A percentile compares a stretch with the other conserved stretches of the same genome.
Evolutionary conservation across 2,329 filamentous ascomycete species (phyloP).

Genomic region (Tolypocladium sp.): DNA sequence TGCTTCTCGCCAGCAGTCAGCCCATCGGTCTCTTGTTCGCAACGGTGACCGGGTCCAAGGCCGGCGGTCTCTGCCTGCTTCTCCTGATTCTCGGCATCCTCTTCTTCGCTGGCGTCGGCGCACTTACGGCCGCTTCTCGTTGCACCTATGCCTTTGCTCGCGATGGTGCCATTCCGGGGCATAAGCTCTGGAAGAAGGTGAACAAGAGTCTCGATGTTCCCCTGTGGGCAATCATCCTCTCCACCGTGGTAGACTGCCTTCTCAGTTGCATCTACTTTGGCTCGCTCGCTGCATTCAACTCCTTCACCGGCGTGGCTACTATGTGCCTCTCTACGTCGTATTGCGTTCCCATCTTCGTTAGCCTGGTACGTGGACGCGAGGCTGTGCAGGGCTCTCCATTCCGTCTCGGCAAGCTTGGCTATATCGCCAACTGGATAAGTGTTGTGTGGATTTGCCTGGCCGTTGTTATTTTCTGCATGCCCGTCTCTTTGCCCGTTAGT

Average conservation of each 20-base stretch:
- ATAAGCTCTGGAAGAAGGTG: constrained; percentile 56
- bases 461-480: constrained; percentile 70
- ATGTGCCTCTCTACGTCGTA: constrained; percentile 72
- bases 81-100: constrained; percentile 70
- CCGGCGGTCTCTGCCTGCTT: constrained; percentile 65
- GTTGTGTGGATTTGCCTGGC: constrained; percentile 62
- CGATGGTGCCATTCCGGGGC: constrained; percentile 65
- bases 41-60: constrained; percentile 61
- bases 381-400: constrained; percentile 58
- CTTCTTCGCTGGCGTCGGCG: constrained; percentile 67
- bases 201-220: constrained; percentile 60
- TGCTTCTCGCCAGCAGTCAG: constrained; percentile 61
- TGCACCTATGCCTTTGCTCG: constrained; percentile 71
- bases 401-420: constrained; percentile 61
- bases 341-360: constrained; percentile 66
- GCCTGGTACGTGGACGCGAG: constrained; percentile 55
- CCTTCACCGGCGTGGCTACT: constrained; percentile 71
- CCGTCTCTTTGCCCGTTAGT: constrained; percentile 48
- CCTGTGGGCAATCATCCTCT: constrained; percentile 59
- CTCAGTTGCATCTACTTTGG: constrained; percentile 75
- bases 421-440: constrained; percentile 56
- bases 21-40: constrained; percentile 71
- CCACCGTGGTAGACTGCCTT: constrained; percentile 58
- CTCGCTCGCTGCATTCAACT: constrained; percentile 67
- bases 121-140: constrained; percentile 65